Base-by-base conservation (phyloP, 2,329 filamentous ascomycete genomes). In the Eurotiales sp. region DNA sequence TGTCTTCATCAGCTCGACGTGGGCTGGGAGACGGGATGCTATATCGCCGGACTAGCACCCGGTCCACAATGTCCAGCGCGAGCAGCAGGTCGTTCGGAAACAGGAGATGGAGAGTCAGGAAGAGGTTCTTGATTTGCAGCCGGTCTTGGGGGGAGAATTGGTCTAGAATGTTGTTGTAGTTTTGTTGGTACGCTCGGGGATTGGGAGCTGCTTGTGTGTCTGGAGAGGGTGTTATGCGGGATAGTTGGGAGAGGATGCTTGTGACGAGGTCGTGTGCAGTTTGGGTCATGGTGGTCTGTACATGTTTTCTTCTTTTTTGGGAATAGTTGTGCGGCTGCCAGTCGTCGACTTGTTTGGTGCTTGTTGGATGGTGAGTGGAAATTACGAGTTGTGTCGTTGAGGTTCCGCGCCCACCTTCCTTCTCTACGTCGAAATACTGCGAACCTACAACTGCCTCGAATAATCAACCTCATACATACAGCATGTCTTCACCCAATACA, bases 11-110 rank as follows among this genome's bases (percentile, higher is more conserved):
- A 23, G 54, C 32, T 11, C 11, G n/a, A 39, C 27, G 8, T 22
- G 19, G 17, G 25, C 51, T 14, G 40, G n/a, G 10, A 39, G 14
- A 77, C n/a, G n/a, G n/a, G n/a, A n/a, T n/a, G n/a, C n/a, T 44
- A 4, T 84, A 68, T 1, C 83, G 77, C 5, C 77, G 83, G 29
- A 96, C 82, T 0, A 93, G 79, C 2, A 79, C 73, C 22, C 89
- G 81, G 67, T 99, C 93, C 1, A 99, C 77, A 0, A 97, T 77
- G 67, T 97, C 91, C 2, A 99, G 77, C 0, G 92, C 90, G 2
- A 90, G 88, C 1, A 96, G 83, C 2, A 96, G 73, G 49, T 90
- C 80, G 56, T 83, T 82, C 0, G 90, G 90, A 63, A 95, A 95
- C 12, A 96, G 73, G 29, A 90, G 87, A 71, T 96, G 91, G 0